Base-by-base conservation (phyloP, 2,329 filamentous ascomycete species). In the Fusarium sp. region DNA sequence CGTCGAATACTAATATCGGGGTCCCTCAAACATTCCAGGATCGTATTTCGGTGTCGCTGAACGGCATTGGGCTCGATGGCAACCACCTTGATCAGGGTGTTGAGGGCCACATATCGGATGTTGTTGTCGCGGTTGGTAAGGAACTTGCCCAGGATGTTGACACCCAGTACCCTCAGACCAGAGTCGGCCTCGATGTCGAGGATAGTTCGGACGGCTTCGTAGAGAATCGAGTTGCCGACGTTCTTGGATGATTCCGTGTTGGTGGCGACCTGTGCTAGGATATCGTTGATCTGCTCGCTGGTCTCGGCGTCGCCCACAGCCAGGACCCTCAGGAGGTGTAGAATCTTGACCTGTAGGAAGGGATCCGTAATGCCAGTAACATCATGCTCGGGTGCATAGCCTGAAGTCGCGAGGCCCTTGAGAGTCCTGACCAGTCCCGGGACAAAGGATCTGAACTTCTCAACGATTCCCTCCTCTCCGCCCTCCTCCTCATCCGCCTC, bases 221-320 rank as follows among this genome's bases (percentile, higher is more conserved):
- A 99, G 7, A 99, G 85, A 74, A 99, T 99, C 0, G 96, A 95
- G 79, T 99, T 99, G 68, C 96, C 96, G 42, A 99, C 96, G 72
- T 99, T 99, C 84, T 99, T 99, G 27, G 94, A 94, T 0, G 95
- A 93, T 77, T 99, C 96, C 1, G 96, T 99, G 80, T 99, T 99
- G 38, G 95, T 98, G 57, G 96, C 96, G 59, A 99, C 96, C 82
- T 97, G 94, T 6, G 96, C 96, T 65, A 99, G 83, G 67, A 99
- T 99, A 77, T 99, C 96, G 81, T 98, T 99, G 83, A 99, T 98
- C 79, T 97, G 91, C 80, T 99, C 96, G 79, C 93, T 98, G 25
- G 93, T 93, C 66, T 93, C 86, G 10, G 89, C 84, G 79, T 99
- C 93, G 34, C 95, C 94, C 67, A 93, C 89, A 14, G 91, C 95